Base-by-base conservation (phyloP, 345 rosid species). In the Eucalyptus regnans region DNA sequence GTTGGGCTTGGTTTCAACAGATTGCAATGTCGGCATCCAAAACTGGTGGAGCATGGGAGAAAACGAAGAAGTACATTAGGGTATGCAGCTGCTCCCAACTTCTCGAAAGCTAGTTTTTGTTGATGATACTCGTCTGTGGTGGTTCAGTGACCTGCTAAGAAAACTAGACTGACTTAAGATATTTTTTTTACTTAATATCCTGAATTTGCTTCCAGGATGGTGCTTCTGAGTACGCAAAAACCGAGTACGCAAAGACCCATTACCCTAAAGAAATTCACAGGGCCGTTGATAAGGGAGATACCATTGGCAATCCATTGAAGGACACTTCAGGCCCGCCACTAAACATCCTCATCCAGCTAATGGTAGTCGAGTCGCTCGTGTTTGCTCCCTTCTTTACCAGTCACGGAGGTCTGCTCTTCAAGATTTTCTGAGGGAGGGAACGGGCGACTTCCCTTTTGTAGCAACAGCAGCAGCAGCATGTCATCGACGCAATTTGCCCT, bases 1-100 rank as follows among this genome's bases (percentile, higher is more conserved):
- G 12, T 4, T 56, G 62, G 62, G 62, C 29, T 56, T 56, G 62
- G 62, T 23, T 56, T 22, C 29, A 0, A 56, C 62, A 22, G 62
- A 56, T 9, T 56, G 62, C 62, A 23, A 22, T 56, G 23, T 56
- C 12, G 29, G 62, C 62, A 56, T 56, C 62, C 12, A 10, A 9
- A 29, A 22, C 29, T 23, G 12, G 62, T 0, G 29, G 62, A 9
- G 62, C 29, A 56, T 23, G 13, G 62, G 29, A 56, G 29, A 1
- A 56, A 56, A 6, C 6, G 0, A 9, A 1, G 62, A 4, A 23
- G 62, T 23, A 9, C 13, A 9, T 56, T 0, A 22, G 3, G 62
- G 62, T 56, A 23, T 23, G 29, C 29, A 56, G 62, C 0, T 56
- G 29, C 29, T 56, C 29, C 58, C 62, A 56, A 56, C 62, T 56